Base-by-base conservation (phyloP, 805 yeast species). In the Hanseniaspora thailandica region DNA sequence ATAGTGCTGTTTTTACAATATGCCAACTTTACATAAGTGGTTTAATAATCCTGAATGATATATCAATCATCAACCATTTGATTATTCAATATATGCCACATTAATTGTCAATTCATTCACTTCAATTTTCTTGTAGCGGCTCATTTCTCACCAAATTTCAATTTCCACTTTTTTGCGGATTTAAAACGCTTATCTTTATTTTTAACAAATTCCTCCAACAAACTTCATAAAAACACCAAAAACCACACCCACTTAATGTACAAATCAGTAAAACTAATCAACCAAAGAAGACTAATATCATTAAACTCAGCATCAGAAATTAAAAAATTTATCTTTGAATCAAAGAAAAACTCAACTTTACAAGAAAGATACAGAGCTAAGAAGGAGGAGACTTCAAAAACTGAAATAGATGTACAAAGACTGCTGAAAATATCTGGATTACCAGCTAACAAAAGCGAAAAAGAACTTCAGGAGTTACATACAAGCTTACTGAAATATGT, bases 371-470 rank as follows among this genome's bases (percentile, higher is more conserved):
- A 43, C 19, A 22, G 13, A 20, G 26, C 23, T 15, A 43, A 51
- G 22, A 34, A 38, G 9, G 33, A 31, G 17, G 25, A 15, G 9
- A 45, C 48, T 10, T 20, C 23, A 6, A 51, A 36, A 22, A 28
- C 20, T 28, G 41, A 30, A 3, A 17, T 44, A 23, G 49, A 51
- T n/a, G 13, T 43, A 6, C 20, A 50, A 25, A 74, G 69, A 40
- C 59, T 79, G 45, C 59, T 76, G 31, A 68, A 69, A 38, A 61
- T 79, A 20, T 74, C 83, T 0, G 84, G 84, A 0, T 58, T 80
- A 5, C 69, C 73, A 3, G 25, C 15, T 4, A 23, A 25, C 17
- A 41, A 41, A 22, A 20, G 64, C 4, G 50, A 52, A 0, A 61
- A 59, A 3, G 68, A 71, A 35, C 63, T 69, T 22, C 55, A 57